Conservation (phyloP, 768 basidiomycete genomes). For the Leccinum subtestaceum region DNA sequence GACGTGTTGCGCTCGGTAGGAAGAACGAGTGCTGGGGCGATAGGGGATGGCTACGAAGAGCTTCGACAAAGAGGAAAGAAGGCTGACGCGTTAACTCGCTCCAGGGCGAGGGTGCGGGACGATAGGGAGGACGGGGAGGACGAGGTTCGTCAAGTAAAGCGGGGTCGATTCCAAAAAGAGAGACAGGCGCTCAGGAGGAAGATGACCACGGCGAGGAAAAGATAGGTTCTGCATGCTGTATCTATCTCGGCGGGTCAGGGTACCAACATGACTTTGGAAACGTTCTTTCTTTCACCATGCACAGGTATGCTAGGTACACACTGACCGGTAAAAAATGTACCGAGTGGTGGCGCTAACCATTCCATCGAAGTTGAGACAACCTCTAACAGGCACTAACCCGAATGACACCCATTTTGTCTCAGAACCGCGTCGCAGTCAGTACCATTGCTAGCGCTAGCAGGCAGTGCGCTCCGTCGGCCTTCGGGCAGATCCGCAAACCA, state of each 20-base stretch:
- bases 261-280: background rate
- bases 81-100: constrained; percentile 55
- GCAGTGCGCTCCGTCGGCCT: background rate
- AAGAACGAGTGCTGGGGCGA: constrained; percentile 38
- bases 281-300: background rate
- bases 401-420: no score
- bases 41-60: constrained; percentile 80
- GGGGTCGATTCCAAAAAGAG: constrained; percentile 44
- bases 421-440: no score
- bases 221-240: constrained; percentile 7
- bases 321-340: background rate
- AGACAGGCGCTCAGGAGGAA: constrained; percentile 36
- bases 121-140: constrained; percentile 28
- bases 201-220: constrained; percentile 16
- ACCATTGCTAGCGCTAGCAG: no score
- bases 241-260: background rate
- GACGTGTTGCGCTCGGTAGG: constrained; percentile 70
- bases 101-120: constrained; percentile 40
- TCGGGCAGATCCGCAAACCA: background rate
- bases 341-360: background rate
- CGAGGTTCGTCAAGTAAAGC: constrained; percentile 34
- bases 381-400: no score
- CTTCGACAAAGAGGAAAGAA: constrained; percentile 68
- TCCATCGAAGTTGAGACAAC: background rate
- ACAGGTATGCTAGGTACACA: background rate